Evolutionary conservation across 768 basidiomycete genomes (phyloP), one percentile per base, ranked within the genome.

Genomic region (Tricholoma furcatifolium): DNA sequence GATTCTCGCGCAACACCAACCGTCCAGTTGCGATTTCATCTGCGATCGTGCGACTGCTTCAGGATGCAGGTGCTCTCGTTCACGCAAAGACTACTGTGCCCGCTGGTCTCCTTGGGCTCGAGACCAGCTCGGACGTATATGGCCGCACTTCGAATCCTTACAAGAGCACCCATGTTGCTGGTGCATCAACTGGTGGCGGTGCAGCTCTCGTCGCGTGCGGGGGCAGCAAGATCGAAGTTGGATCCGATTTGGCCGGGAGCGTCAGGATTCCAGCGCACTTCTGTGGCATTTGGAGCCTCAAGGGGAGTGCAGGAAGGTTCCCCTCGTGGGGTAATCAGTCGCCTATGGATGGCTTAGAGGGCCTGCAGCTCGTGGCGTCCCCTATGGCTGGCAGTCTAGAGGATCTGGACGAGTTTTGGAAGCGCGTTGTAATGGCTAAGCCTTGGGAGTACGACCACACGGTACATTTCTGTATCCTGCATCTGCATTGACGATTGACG

Each of bases 201-300:
- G 80, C 75, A 1, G 85, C 87, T 1, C 75, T 89, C 1, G 61
- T 90, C 0, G 87, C 87, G 0, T 72, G 78, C 44, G 82, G 84
- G 1, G 86, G 85, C 9, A 77, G 78, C 35, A 80, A 82, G 59
- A 75, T 88, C 18, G 87, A 87, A 35, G 76, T 90, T 34, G 88
- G 87, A 1, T 82, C 87, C 4, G 88, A 91, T 59, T 70, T 90
- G 24, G 88, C 81, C 2, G 90, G 89, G 9, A 85, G 84, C 48
- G 80, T 89, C 35, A 78, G 89, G 46, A 79, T 81, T 23, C 89
- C 89, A 3, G 81, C 88, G 12, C 84, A 88, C 57, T 88, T 83
- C 58, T 87, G 85, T 55, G 89, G 87, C 2, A 68, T 86, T 2
- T 88, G 81, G 73, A 74, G 81, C 40, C 73, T 88, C 59, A 85